Conservation (phyloP, 768 basidiomycete genomes). For the Leccinum rimulosum region DNA sequence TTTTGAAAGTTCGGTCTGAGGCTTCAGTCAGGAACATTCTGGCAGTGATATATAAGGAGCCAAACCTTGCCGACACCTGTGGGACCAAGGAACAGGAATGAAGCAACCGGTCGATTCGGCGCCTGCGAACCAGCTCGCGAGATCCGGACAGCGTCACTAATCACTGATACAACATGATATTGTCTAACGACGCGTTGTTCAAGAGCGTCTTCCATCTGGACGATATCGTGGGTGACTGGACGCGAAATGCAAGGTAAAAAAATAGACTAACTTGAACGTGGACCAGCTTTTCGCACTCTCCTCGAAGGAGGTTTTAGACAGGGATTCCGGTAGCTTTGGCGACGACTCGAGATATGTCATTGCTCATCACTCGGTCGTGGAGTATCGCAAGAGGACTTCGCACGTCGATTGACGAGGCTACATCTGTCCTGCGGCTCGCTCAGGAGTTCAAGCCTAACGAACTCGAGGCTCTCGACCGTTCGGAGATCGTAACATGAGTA, state of each 20-base stretch:
- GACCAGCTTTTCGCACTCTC: slow-evolving; percentile 86
- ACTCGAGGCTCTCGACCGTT: no score
- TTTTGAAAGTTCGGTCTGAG: slow-evolving; percentile 81
- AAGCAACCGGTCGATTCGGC: slow-evolving; percentile 86
- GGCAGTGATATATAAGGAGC: neutral
- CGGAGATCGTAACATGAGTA: no score
- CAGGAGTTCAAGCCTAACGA: no score
- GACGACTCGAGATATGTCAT: slow-evolving; percentile 85
- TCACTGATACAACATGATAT: slow-evolving; percentile 79
- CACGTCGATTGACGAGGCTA: slow-evolving; percentile 8
- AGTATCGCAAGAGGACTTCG: slow-evolving; percentile 58
- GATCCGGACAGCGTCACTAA: slow-evolving; percentile 89
- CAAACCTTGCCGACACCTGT: slow-evolving; percentile 82
- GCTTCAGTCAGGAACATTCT: slow-evolving; percentile 1
- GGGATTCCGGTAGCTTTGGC: slow-evolving; percentile 90
- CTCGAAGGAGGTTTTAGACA: slow-evolving; percentile 82
- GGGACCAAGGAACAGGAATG: slow-evolving; percentile 88
- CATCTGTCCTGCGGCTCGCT: no score
- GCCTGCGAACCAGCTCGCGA: slow-evolving; percentile 90
- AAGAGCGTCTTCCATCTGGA: slow-evolving; percentile 84
- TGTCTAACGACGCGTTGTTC: slow-evolving; percentile 82
- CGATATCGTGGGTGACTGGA: neutral
- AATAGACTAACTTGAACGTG: slow-evolving; percentile 51
- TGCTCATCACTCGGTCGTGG: slow-evolving; percentile 84
- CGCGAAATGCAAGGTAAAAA: neutral